These are phyloP conservation scores for Suillus spraguei DNA, from an alignment of 768 basidiomycete species.

Conservation along the genomic window DNA sequence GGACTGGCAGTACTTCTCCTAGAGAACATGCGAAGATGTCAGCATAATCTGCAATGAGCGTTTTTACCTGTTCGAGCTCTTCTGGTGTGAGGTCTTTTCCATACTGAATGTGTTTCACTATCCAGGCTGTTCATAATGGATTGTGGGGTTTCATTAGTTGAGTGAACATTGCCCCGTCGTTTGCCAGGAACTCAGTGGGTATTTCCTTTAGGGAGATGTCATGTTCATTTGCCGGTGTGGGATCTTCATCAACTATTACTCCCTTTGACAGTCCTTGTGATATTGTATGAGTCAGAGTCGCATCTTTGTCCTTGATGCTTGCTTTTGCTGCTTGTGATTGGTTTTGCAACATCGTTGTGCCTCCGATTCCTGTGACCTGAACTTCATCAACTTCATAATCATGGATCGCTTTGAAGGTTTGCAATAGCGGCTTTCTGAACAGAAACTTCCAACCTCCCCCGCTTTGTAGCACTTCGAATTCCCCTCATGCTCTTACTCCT, in stretches of 20 bases:
- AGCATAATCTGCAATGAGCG: constrained; percentile 31
- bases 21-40: constrained; percentile 44
- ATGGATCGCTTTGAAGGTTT: constrained; percentile 23
- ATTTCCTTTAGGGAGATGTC: not conserved
- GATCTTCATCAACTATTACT: not conserved
- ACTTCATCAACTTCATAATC: constrained; percentile 22
- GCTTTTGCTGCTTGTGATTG: not conserved
- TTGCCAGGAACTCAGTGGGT: not conserved
- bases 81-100: constrained; percentile 32
- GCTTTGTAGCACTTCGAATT: not conserved
- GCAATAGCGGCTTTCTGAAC: constrained; percentile 31
- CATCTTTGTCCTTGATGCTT: no score
- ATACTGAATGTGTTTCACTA: constrained; percentile 25
- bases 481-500: not conserved
- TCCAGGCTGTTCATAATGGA: constrained; percentile 18
- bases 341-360: not conserved
- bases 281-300: not conserved
- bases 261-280: not conserved
- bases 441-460: constrained; percentile 27
- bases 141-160: constrained; percentile 2
- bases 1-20: constrained; percentile 38
- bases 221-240: not conserved
- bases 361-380: not conserved
- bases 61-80: constrained; percentile 25
- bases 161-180: not conserved